Conservation (phyloP, 305 asterid genomes). For the Rubia balearica region DNA sequence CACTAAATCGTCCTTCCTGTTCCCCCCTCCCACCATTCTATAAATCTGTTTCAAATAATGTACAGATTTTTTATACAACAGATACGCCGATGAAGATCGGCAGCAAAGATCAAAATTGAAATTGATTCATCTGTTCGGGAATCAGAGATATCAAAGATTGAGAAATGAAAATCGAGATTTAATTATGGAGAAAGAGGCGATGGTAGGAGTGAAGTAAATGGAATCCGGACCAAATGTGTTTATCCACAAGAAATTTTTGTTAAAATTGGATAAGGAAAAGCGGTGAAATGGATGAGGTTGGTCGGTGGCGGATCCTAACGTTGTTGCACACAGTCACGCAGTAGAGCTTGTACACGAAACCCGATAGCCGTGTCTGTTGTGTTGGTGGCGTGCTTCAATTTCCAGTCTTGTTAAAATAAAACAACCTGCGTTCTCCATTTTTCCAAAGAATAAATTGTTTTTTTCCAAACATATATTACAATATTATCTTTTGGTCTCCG, state of each 20-base stretch:
- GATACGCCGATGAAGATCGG: slow-evolving; percentile 7
- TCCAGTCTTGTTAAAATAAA: neutral
- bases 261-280: neutral
- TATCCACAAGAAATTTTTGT: neutral
- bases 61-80: neutral
- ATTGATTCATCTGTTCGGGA: neutral
- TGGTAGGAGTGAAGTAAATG: neutral
- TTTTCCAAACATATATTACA: too few relatives aligned
- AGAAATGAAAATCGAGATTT: neutral
- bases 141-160: neutral
- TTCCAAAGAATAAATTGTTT: too few relatives aligned
- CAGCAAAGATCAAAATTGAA: neutral
- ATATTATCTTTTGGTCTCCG: too few relatives aligned
- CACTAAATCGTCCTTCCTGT: slow-evolving; percentile 35
- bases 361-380: neutral
- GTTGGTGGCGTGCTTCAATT: neutral
- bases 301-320: neutral
- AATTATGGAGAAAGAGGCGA: neutral
- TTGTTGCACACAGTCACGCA: neutral
- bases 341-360: neutral
- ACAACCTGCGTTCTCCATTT: neutral
- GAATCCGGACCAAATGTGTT: neutral
- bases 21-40: slow-evolving; percentile 42
- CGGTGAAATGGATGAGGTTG: neutral
- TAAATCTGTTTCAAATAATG: neutral